phyloP scores from a whole-genome alignment of 306 rosid genomes.

The Vigna hirtella region DNA sequence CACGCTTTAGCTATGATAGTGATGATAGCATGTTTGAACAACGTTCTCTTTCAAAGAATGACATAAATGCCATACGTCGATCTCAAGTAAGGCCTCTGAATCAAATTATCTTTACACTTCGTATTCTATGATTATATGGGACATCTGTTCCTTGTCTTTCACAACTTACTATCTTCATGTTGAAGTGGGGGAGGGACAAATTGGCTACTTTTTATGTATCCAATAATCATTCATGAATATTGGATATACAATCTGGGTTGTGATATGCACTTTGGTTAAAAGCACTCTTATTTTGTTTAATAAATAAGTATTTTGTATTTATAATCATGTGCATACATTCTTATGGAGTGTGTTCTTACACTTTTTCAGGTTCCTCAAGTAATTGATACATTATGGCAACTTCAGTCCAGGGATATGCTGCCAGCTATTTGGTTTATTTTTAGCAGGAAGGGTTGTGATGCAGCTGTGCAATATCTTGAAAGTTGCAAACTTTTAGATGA shows the following conservation, averaged over 20 bases:
- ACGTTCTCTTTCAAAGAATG: conserved; percentile 81
- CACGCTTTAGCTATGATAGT: conserved; percentile 60
- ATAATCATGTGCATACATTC: conserved; percentile 17
- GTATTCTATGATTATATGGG: neutral
- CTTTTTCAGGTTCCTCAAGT: conserved; percentile 88
- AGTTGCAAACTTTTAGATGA: conserved; percentile 82
- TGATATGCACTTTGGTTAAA: conserved; percentile 19
- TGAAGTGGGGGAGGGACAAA: conserved; percentile 9
- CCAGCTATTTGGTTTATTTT: conserved; percentile 99
- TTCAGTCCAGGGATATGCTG: conserved; percentile 82
- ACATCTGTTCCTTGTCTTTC: conserved; percentile 27
- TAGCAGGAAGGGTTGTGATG: conserved; percentile 99
- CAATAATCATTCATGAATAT: conserved; percentile 29
- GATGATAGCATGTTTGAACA: conserved; percentile 62
- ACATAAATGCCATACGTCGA: conserved; percentile 80
- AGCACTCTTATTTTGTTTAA: conserved; percentile 11
- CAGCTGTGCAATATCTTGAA: conserved; percentile 85
- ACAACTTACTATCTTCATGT: conserved; percentile 31
- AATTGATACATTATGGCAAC: conserved; percentile 85
- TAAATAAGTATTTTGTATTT: conserved; percentile 23
- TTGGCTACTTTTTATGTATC: conserved; percentile 14
- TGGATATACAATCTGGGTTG: conserved; percentile 25
- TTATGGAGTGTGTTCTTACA: conserved; percentile 33
- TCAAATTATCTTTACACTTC: conserved; percentile 39
- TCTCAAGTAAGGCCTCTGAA: conserved; percentile 70